Base-by-base conservation (phyloP, 2,329 filamentous ascomycete genomes). In the Lasiodiplodia theobromae region DNA sequence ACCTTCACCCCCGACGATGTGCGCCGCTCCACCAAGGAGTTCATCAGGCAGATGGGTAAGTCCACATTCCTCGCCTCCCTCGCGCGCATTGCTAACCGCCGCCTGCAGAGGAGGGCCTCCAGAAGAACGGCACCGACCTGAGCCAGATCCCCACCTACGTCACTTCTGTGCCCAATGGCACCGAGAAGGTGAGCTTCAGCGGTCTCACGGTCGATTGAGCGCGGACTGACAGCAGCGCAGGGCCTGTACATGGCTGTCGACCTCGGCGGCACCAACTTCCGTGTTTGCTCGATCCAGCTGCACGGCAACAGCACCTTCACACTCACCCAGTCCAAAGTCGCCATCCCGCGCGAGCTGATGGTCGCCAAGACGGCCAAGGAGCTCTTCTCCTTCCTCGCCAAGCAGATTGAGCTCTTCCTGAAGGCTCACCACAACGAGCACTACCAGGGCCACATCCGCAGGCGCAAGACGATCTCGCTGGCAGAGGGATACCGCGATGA, bases 101-200 rank as follows among this genome's bases (percentile, higher is more conserved):
- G 51, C 31, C 10, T 66, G 34, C 74, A 94, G 92, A 91, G 72
- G 92, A 97, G 84, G 96, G 96, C 34, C 83, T 98, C 72, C 83
- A 88, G 70, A 89, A 90, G 75, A 89, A 94, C 74, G 91, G 90
- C 71, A 91, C 92, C 38, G 94, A 91, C 73, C 82, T 99, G 84
- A 95, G 92, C 82, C 96, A 98, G 83, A 98, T 99, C 76, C 96
- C 96, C 8, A 97, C 94, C 52, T 99, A 97, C 81, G 95, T 99
- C 73, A 98, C 96, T 1, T 91, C 89, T 44, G 94, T 98, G 34
- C 96, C 96, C 77, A 96, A 98, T 86, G 96, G 96, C 74, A 97
- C 94, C 3, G 96, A 99, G 83, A 97, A 97, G 90, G 94, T 95
- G 65, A 67, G 54, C 11, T 83, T 74, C 74, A 21, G 14, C 28